Percentiles rank a stretch among this genome's conserved stretches.
Evolutionary conservation across 164 flowering plant genomes (phyloP).

Genomic region (Aristolochia contorta): DNA sequence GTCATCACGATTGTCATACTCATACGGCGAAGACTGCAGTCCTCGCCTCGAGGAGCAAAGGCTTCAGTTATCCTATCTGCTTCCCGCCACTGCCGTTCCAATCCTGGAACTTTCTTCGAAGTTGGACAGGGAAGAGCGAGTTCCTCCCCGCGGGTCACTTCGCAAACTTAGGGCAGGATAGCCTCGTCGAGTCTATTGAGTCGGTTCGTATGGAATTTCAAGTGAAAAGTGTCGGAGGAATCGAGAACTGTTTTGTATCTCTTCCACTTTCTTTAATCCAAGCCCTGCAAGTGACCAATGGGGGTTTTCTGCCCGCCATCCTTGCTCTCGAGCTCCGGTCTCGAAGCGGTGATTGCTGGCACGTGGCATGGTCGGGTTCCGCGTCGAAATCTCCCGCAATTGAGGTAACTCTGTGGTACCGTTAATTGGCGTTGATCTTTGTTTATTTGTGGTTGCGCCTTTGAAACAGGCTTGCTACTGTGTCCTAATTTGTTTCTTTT

Average conservation of each 20-base stretch:
- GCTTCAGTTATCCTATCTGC: no score
- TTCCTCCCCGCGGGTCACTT: no score
- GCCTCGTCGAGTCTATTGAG: no score
- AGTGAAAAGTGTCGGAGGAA: slow-evolving; percentile 53
- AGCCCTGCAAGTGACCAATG: slow-evolving; percentile 52
- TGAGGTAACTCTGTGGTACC: slow-evolving; percentile 38
- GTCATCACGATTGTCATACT: no score
- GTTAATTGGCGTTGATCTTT: no score
- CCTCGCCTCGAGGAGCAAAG: no score
- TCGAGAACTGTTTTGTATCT: slow-evolving; percentile 73
- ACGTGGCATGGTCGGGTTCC: slow-evolving; percentile 84
- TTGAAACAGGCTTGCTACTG: neutral
- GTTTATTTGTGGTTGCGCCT: neutral
- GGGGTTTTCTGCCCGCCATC: slow-evolving; percentile 38
- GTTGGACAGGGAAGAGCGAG: no score
- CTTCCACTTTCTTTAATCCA: slow-evolving; percentile 73
- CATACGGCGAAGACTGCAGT: no score
- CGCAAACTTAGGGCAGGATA: no score
- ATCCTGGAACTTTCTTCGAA: no score
- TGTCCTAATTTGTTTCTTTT: neutral
- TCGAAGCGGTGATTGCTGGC: slow-evolving; percentile 31
- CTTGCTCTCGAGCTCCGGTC: slow-evolving; percentile 72
- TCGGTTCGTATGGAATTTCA: slow-evolving; percentile 52
- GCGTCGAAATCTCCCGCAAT: slow-evolving; percentile 57
- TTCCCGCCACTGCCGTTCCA: no score